Evolutionary conservation across 2,329 filamentous ascomycete genomes (phyloP), one percentile per base, ranked within the genome.

Genomic region (Penicillium sp.): DNA sequence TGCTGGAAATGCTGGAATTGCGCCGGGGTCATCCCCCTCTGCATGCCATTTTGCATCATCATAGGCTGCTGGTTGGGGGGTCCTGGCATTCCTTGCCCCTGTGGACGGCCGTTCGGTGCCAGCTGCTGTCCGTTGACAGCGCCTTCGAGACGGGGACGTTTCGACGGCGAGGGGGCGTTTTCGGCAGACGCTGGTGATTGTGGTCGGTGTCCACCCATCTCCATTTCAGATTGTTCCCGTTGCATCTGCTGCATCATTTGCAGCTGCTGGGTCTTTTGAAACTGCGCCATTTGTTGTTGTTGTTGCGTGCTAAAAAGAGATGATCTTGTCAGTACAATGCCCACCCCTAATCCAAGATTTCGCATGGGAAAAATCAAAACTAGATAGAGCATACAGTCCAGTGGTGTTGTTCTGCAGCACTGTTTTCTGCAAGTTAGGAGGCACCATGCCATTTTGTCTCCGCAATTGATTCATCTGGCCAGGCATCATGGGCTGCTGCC

Each of bases 111-210:
- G 73, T 90, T 90, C 51, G 85, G 84, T 76, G 88, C 88, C 82
- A 92, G 88, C 65, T 87, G 88, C 68, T 86, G 86, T 59, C 86
- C 85, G 70, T 90, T 90, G 74, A 90, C 91, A 9, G 81, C 81
- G 32, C 81, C 86, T 61, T 92, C 90, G 57, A 96, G 83, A 53
- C 92, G 89, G 54, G 87, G 90, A 67, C 92, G 84, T 78, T 97
- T 97, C 59, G 89, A 93, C 2, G 93, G 93, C 30, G 93, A 97
- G 4, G 91, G 91, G 26, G 90, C 91, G 67, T 94, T 94, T 49
- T 97, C 92, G 51, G 86, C 87, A 35, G 88, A 87, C 47, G 86
- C 85, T 7, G 93, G 93, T 32, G 93, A 96, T 54, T 87, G 86
- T 27, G 91, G 87, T 56, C 91, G 85, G 62, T 87, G 86, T 56